Percentiles rank a stretch among this genome's conserved stretches.
Conservation (phyloP, 1,284 basidiomycete species). For the Ustilago xerochloae region DNA sequence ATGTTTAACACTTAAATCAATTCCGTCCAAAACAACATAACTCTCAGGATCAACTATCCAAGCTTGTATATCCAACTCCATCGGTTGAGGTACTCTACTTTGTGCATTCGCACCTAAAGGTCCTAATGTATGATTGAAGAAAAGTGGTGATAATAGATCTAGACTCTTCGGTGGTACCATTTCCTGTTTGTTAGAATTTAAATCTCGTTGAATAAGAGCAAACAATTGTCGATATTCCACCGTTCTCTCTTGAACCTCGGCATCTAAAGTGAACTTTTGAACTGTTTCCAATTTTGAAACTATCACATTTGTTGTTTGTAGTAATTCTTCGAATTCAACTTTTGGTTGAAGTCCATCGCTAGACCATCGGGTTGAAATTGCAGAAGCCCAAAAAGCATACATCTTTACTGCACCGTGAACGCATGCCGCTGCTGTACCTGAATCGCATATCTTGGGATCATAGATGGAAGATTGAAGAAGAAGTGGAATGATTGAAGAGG, state of each 20-base stretch:
- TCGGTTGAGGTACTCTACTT: constrained; percentile 80
- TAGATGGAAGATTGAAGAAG: constrained; percentile 71
- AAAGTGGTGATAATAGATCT: constrained; percentile 85
- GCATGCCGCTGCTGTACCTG: constrained; percentile 70
- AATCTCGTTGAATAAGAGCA: constrained; percentile 81
- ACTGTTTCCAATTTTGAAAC: constrained; percentile 74
- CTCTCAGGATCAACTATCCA: constrained; percentile 77
- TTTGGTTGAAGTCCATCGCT: constrained; percentile 75
- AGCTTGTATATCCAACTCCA: constrained; percentile 83
- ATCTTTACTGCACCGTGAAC: constrained; percentile 87
- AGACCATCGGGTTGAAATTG: constrained; percentile 80
- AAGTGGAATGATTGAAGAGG: constrained; percentile 67
- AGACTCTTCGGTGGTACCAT: constrained; percentile 79
- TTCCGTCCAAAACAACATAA: constrained; percentile 27
- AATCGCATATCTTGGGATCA: constrained; percentile 30
- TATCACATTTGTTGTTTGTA: constrained; percentile 75
- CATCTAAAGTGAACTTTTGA: constrained; percentile 73
- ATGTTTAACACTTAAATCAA: constrained; percentile 9
- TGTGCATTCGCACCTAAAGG: constrained; percentile 85
- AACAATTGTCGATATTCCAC: constrained; percentile 83
- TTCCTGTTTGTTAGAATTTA: constrained; percentile 67
- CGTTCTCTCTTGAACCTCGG: constrained; percentile 91
- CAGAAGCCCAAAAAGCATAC: constrained; percentile 84
- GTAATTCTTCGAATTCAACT: constrained; percentile 73
- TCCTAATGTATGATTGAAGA: constrained; percentile 83